Percentiles rank a stretch among this genome's conserved stretches.
These are phyloP conservation scores for Heterococcus sp. DNA, from an alignment of 108 stramenopile species.

Conservation along the genomic window DNA sequence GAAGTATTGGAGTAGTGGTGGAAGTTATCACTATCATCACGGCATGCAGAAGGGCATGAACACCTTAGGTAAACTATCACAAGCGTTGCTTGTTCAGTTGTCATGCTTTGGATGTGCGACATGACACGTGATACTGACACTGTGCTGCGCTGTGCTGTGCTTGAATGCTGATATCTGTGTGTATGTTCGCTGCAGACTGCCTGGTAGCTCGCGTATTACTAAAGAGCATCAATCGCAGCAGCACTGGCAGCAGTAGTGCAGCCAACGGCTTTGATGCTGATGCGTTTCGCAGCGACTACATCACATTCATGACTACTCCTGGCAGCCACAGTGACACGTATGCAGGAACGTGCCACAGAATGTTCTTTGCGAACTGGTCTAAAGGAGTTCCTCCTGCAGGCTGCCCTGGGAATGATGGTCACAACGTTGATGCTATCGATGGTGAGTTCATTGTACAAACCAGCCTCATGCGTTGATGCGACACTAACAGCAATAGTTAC, in stretches of 20 bases:
- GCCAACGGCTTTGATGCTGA: conserved; percentile 62
- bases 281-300: conserved; percentile 70
- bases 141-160: too few relatives aligned
- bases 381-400: conserved; percentile 59
- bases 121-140: too few relatives aligned
- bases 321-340: conserved; percentile 81
- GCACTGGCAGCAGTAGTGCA: too few relatives aligned
- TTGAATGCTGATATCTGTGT: too few relatives aligned
- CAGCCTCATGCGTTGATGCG: too few relatives aligned
- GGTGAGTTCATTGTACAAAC: too few relatives aligned
- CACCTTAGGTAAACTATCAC: conserved; percentile 74
- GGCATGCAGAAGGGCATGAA: conserved; percentile 73
- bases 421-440: conserved; percentile 84
- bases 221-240: conserved; percentile 59
- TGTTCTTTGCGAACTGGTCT: conserved; percentile 81
- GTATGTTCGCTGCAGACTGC: background rate
- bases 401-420: conserved; percentile 82
- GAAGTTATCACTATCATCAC: conserved; percentile 75
- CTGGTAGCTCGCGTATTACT: conserved; percentile 65
- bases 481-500: too few relatives aligned
- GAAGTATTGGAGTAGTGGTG: conserved; percentile 67
- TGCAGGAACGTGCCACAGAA: conserved; percentile 79
- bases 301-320: conserved; percentile 76
- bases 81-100: too few relatives aligned
- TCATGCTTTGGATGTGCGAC: too few relatives aligned